A percentile compares a stretch with the other conserved stretches of the same genome.
These are phyloP conservation scores for Kazachstania kunashirensis DNA, from an alignment of 805 yeast species.

Conservation along the genomic window DNA sequence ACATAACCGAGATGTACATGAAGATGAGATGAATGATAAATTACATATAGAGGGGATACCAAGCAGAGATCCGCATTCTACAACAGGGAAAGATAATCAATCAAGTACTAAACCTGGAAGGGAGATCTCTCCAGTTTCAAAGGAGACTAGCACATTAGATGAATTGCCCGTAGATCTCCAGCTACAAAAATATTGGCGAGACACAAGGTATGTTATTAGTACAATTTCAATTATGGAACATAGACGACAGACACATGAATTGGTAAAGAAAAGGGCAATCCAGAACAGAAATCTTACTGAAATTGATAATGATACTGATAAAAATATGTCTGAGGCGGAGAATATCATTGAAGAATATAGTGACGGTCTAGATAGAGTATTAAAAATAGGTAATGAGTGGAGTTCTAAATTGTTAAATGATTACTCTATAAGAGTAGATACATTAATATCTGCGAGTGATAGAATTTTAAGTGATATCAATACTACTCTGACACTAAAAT, in stretches of 20 bases:
- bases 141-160: background rate
- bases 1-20: background rate
- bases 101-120: background rate
- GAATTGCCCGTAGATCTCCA: slow-evolving; percentile 15
- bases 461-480: slow-evolving; percentile 64
- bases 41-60: background rate
- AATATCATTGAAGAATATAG: slow-evolving; percentile 16
- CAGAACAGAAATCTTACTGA: slow-evolving; percentile 10
- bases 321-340: slow-evolving; percentile 12
- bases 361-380: slow-evolving; percentile 19
- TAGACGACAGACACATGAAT: slow-evolving; percentile 20
- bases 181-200: slow-evolving; percentile 20
- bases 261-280: slow-evolving; percentile 16
- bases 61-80: no score
- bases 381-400: slow-evolving; percentile 26
- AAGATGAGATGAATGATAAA: background rate
- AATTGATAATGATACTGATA: slow-evolving; percentile 12
- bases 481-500: slow-evolving; percentile 56
- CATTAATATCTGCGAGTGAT: slow-evolving; percentile 51
- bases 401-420: slow-evolving; percentile 25
- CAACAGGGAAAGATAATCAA: no score
- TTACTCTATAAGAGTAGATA: slow-evolving; percentile 49
- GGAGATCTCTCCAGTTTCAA: background rate
- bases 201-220: slow-evolving; percentile 18
- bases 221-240: slow-evolving; percentile 21